Evolutionary conservation across 306 rosid species (phyloP).

Genomic region (Glycyrrhiza uralensis): DNA sequence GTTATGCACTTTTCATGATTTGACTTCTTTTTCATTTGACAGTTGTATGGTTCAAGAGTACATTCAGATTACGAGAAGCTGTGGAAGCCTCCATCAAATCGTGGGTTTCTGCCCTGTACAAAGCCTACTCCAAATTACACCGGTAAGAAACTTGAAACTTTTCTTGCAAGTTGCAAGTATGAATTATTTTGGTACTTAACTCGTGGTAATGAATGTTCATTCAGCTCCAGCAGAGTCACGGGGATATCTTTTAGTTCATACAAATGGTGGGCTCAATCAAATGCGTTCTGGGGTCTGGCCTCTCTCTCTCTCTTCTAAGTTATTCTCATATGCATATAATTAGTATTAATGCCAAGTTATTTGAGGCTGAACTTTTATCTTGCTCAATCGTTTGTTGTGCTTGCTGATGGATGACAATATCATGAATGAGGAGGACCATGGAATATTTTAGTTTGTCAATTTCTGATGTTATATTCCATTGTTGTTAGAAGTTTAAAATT

Average conservation of each 20-base stretch:
- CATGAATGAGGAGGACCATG: constrained; percentile 5
- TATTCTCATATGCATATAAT: constrained; percentile 2
- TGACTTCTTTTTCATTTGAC: constrained; percentile 49
- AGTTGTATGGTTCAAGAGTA: constrained; percentile 50
- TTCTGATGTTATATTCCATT: neutral
- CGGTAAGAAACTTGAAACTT: constrained; percentile 44
- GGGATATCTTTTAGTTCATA: constrained; percentile 90
- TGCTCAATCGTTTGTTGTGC: neutral
- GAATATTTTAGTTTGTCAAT: neutral
- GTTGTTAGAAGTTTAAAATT: constrained; percentile 22
- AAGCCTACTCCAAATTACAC: constrained; percentile 66
- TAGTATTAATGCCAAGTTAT: neutral
- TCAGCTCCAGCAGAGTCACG: constrained; percentile 67
- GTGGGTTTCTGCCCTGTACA: constrained; percentile 71
- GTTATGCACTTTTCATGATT: constrained; percentile 45
- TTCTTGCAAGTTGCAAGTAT: neutral
- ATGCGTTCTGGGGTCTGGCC: constrained; percentile 97
- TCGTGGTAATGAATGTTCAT: constrained; percentile 25
- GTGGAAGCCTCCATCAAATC: constrained; percentile 85
- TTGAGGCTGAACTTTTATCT: neutral
- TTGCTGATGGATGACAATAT: neutral
- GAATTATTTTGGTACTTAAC: constrained; percentile 21
- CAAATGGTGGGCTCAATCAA: constrained; percentile 99
- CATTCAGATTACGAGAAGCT: constrained; percentile 52
- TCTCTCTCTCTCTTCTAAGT: constrained; percentile 21